Evolutionary conservation across 805 yeast genomes (phyloP), one percentile per base, ranked within the genome.

Genomic region (Saccharomycopsis guyanensis): DNA sequence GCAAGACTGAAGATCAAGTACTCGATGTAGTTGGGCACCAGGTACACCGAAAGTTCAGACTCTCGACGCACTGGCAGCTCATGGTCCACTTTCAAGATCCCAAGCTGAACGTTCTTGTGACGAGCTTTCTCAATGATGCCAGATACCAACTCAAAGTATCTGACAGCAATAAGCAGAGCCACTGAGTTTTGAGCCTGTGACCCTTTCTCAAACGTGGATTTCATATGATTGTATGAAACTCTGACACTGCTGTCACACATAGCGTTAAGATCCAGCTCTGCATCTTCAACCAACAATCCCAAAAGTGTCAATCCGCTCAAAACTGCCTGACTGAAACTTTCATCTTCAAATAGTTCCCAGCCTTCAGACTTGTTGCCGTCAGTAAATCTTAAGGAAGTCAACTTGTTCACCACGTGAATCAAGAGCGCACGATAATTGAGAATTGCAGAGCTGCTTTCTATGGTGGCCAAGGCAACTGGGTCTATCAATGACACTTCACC

Each of bases 361-460:
- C 38, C 44, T 18, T 3, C 22, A 10, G 32, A n/a, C 15, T 29
- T 27, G 12, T 19, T 38, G 12, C 34, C 55, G 52, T 8, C 54
- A 25, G 3, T 53, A 54, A 33, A 53, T 32, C 32, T 24, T n/a
- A 66, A 53, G 4, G 61, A 56, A 40, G 82, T 59, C 53, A 78
- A 78, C 42, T 68, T 73, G 38, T 68, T 59, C 12, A 79, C 50
- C 2, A 75, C 64, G 37, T 66, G 60, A 13, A 80, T 49, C 0
- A 79, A 55, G 22, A 82, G 65, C 6, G 77, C 72, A 53, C 80
- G 80, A 58, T 81, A 83, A 1, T 83, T 78, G 0, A 86, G 75
- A 3, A 64, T 34, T 27, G 24, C 34, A 10, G 24, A 29, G 33
- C 18, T 37, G 10, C 29, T 23, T 12, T 38, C 40, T 2, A 48